Evolutionary conservation across 2,329 filamentous ascomycete genomes (phyloP), one percentile per base, ranked within the genome.

Genomic region (Stromatinia cepivora): DNA sequence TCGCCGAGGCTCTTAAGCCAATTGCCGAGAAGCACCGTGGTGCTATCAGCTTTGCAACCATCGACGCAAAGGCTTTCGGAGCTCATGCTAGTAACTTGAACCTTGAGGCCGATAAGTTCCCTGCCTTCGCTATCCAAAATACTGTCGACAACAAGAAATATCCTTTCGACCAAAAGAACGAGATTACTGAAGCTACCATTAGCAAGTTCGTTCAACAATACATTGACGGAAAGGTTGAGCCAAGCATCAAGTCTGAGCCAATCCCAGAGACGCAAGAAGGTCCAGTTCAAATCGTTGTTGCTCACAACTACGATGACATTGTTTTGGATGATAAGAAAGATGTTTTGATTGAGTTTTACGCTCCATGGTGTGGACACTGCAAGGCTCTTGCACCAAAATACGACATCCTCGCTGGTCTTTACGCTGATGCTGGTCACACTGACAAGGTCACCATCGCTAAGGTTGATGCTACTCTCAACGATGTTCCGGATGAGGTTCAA

Each of bases 341-440:
- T 81, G 95, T 99, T 70, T 88, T 99, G 75, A 83, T 99, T 73
- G 95, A 99, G 86, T 98, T 97, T 85, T 99, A 99, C 84, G 95
- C 95, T 71, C 95, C 95, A 73, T 99, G 95, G 95, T 99, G 95
- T 81, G 95, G 95, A 77, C 95, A 99, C 88, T 99, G 95, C 92
- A 98, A 98, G 88, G 94, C 89, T 81, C 90, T 99, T 72, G 94
- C 95, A 69, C 95, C 95, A 78, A 90, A 97, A 82, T 99, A 97
- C 82, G 95, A 99, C 73, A 92, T 97, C 81, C 91, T 99, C 70
- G 95, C 88, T 69, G 81, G 85, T 71, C 85, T 88, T 70, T 97
- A 93, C 84, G 85, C 88, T 87, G 81, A 86, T 83, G 76, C 88
- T 88, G 90, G 92, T 76, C 91, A 89, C 82, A 91, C 92, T 81